These are phyloP conservation scores for Lachancea sp. DNA, from an alignment of 805 yeast genomes.

Conservation along the genomic window DNA sequence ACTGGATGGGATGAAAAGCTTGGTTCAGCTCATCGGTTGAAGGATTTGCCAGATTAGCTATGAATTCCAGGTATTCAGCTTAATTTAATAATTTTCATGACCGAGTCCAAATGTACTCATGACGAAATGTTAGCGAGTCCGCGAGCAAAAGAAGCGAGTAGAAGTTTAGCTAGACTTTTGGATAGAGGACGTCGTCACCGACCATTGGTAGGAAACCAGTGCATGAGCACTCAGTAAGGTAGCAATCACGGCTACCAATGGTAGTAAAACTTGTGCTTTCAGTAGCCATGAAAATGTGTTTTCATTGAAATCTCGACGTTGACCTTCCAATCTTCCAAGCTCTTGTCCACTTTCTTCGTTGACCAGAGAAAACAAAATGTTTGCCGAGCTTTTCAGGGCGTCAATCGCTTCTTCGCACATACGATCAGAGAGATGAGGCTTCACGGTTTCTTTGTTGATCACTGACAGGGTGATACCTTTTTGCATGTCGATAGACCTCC, in stretches of 20 bases:
- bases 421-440: background rate
- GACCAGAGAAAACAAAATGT: constrained; percentile 7
- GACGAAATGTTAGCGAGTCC: background rate
- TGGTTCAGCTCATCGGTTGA: background rate
- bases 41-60: background rate
- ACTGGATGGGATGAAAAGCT: background rate
- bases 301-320: constrained; percentile 16
- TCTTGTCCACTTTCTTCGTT: constrained; percentile 8
- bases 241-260: background rate
- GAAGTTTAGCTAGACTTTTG: background rate
- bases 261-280: background rate
- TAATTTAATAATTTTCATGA: background rate
- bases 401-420: constrained; percentile 3
- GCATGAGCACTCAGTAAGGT: background rate
- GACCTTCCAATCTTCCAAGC: constrained; percentile 11
- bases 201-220: background rate
- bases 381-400: constrained; percentile 2
- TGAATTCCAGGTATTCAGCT: background rate
- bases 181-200: background rate
- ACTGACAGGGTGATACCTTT: constrained; percentile 19
- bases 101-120: constrained; percentile 1
- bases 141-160: background rate
- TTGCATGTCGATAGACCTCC: constrained; percentile 27
- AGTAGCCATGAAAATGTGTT: constrained; percentile 3
- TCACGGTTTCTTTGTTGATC: background rate